Percentiles rank a stretch among this genome's conserved stretches.
Evolutionary conservation across 768 basidiomycete species (phyloP).

Genomic region (Phallus indusiatus): DNA sequence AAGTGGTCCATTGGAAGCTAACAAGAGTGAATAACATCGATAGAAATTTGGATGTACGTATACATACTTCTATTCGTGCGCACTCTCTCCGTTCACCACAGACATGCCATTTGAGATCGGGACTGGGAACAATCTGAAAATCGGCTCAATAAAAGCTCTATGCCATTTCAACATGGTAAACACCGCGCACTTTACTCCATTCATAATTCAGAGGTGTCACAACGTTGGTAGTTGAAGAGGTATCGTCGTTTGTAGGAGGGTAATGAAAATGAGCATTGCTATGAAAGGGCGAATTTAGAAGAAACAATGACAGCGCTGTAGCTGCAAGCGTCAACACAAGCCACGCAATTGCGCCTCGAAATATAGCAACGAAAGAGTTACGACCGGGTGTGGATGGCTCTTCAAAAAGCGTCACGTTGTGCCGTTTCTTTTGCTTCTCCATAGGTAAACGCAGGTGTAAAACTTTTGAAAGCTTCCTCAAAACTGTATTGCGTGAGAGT

Average conservation of each 20-base stretch:
- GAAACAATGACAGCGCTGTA: too few relatives aligned
- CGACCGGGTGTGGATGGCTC: too few relatives aligned
- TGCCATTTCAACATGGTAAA: neutral
- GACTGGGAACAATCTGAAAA: constrained; percentile 15
- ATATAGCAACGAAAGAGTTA: too few relatives aligned
- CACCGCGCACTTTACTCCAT: neutral
- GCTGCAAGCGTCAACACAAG: too few relatives aligned
- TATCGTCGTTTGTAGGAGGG: neutral
- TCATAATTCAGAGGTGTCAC: neutral
- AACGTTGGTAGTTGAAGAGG: neutral
- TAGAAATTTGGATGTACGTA: neutral
- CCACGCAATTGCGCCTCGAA: too few relatives aligned
- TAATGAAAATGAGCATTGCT: neutral
- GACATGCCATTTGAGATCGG: constrained; percentile 19
- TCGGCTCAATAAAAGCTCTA: neutral
- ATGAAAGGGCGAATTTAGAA: too few relatives aligned
- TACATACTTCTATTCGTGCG: constrained; percentile 22
- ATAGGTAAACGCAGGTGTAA: too few relatives aligned
- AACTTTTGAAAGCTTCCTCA: too few relatives aligned
- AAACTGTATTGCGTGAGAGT: too few relatives aligned
- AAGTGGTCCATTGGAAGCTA: constrained; percentile 41
- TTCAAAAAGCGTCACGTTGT: too few relatives aligned
- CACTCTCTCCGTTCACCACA: constrained; percentile 21
- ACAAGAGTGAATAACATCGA: neutral
- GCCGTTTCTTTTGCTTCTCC: too few relatives aligned